Evolutionary conservation across 139 green algal genomes (phyloP).

Genomic region (Chlorella sp.): DNA sequence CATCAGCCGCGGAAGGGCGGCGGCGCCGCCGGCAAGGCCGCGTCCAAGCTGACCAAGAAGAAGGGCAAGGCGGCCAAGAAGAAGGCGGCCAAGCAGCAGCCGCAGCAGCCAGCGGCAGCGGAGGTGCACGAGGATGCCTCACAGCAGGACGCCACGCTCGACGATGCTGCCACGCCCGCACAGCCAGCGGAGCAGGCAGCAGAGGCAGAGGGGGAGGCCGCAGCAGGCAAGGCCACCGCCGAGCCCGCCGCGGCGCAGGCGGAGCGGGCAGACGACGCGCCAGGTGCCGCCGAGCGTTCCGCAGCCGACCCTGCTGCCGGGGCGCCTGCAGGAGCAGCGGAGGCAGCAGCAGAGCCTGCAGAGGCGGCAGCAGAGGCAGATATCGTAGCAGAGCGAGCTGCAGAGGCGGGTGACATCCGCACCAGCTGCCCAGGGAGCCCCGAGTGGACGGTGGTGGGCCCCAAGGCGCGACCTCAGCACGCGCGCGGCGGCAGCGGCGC

Average conservation of each 20-base stretch:
- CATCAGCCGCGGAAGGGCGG: background rate
- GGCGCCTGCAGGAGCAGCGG: background rate
- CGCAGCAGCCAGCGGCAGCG: background rate
- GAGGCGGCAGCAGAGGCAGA: background rate
- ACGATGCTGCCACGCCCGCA: background rate
- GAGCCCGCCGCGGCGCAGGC: background rate
- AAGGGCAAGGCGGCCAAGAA: conserved; percentile 47
- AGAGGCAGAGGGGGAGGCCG: background rate
- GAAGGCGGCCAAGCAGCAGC: conserved; percentile 33
- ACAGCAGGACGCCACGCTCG: background rate
- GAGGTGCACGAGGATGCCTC: background rate
- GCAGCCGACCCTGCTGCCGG: no score
- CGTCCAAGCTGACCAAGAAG: background rate
- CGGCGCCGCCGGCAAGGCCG: background rate
- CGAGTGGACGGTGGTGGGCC: conserved; percentile 11
- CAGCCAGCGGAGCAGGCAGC: background rate
- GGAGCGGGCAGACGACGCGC: no score
- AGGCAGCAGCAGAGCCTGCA: background rate
- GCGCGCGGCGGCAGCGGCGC: background rate
- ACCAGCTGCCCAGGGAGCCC: background rate
- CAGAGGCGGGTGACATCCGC: background rate
- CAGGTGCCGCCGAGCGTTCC: no score
- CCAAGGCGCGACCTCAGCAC: background rate
- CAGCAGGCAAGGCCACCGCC: background rate
- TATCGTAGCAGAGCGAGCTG: background rate